Conservation (phyloP, 1,284 basidiomycete genomes). For the Wallemia ichthyophaga region DNA sequence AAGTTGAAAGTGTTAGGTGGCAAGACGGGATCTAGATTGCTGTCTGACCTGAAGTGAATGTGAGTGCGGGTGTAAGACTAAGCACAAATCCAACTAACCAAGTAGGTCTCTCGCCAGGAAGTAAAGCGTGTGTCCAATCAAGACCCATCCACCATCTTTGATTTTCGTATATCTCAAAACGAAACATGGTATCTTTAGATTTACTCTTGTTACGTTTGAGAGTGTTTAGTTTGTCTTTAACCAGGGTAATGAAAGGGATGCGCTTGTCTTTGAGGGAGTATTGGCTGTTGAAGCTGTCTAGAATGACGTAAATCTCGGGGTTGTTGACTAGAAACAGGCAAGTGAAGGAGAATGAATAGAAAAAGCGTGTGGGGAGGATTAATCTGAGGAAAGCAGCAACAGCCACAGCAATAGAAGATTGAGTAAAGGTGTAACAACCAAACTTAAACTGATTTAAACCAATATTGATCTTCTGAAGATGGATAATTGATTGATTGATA, state of each 20-base stretch:
- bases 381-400: neutral
- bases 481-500: neutral
- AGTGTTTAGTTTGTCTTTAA: neutral
- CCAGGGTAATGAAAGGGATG: neutral
- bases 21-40: neutral
- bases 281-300: neutral
- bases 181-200: neutral
- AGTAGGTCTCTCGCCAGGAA: constrained; percentile 11
- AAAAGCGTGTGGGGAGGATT: neutral
- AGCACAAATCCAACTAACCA: constrained; percentile 6
- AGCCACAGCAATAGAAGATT: neutral
- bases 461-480: neutral
- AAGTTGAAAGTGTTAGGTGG: neutral
- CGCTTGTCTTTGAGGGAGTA: neutral
- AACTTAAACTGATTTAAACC: neutral
- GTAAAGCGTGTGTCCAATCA: constrained; percentile 11
- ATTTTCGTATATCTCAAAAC: constrained; percentile 1
- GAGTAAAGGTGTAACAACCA: neutral
- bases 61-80: neutral
- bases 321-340: neutral
- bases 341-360: neutral
- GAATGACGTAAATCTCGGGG: neutral
- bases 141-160: constrained; percentile 13
- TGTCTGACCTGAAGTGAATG: neutral
- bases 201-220: neutral